Evolutionary conservation across 169 alveolate genomes (phyloP).

Genomic region (Plasmodium billcollinsi): DNA sequence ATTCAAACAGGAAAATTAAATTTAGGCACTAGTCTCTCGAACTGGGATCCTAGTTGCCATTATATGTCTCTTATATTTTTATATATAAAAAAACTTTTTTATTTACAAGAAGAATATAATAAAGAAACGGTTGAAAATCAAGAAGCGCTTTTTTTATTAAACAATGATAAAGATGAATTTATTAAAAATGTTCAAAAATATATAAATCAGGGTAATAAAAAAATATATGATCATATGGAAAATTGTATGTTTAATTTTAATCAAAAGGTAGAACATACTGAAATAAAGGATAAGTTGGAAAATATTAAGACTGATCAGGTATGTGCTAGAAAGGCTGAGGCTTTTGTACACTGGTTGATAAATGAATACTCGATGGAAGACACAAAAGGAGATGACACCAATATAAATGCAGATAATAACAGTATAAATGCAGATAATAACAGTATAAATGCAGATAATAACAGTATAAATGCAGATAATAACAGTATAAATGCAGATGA

Average conservation of each 20-base stretch:
- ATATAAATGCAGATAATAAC: neutral
- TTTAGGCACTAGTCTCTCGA: conserved; percentile 18
- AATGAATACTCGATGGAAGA: conserved; percentile 27
- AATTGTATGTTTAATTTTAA: conserved; percentile 53
- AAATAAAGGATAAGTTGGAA: conserved; percentile 20
- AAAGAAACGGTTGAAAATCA: conserved; percentile 39
- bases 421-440: neutral
- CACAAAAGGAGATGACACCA: neutral
- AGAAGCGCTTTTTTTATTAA: conserved; percentile 41
- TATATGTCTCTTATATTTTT: conserved; percentile 60
- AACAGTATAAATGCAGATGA: neutral
- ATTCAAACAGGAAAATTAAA: conserved; percentile 51
- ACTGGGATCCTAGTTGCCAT: conserved; percentile 53
- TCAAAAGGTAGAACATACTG: neutral
- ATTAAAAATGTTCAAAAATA: conserved; percentile 36
- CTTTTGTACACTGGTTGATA: conserved; percentile 67
- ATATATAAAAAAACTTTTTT: conserved; percentile 49
- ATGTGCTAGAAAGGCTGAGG: conserved; percentile 43
- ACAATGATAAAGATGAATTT: conserved; percentile 38
- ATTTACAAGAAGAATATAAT: conserved; percentile 46
- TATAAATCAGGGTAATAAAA: conserved; percentile 13
- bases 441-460: neutral
- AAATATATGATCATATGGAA: conserved; percentile 14
- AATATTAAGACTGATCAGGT: conserved; percentile 26
- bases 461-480: neutral